phyloP scores from a whole-genome alignment of 345 rosid species.

The Gynandropsis gynandra region DNA sequence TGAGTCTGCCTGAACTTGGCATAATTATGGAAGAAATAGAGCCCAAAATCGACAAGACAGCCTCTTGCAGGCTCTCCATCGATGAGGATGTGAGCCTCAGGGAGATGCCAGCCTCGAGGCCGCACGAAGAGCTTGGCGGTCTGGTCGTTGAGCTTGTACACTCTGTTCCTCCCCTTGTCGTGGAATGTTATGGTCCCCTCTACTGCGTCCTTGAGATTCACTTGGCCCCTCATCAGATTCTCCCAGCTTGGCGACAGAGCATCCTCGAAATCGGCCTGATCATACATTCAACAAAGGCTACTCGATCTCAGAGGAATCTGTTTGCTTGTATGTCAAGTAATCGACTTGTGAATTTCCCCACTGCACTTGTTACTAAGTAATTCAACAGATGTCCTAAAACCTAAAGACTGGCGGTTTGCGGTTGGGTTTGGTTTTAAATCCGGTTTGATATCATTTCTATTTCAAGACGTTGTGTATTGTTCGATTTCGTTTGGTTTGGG shows the following conservation, averaged over 20 bases:
- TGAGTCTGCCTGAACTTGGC: conserved; percentile 55
- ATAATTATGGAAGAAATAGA: conserved; percentile 77
- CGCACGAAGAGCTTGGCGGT: conserved; percentile 80
- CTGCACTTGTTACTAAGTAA: no score
- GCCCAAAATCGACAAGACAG: conserved; percentile 87
- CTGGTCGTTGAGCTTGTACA: conserved; percentile 77
- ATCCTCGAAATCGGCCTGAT: conserved; percentile 91
- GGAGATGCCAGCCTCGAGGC: conserved; percentile 91
- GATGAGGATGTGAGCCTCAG: conserved; percentile 74
- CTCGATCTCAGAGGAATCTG: no score
- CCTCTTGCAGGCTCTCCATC: conserved; percentile 86
- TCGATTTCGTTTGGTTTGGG: no score
- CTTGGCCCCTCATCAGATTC: conserved; percentile 84
- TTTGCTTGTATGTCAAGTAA: no score
- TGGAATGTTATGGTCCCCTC: conserved; percentile 68
- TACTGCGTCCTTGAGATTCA: conserved; percentile 85
- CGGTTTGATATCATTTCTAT: no score
- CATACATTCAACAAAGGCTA: neutral
- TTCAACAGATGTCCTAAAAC: no score
- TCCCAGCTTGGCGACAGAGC: conserved; percentile 94
- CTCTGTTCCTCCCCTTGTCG: conserved; percentile 71
- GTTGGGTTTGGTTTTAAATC: no score
- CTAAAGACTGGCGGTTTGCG: no score
- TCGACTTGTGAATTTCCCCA: no score
- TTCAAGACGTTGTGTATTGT: no score